Percentiles rank a stretch among this genome's conserved stretches.
Conservation (phyloP, 148 eudicot species). For the Beta vulgaris region DNA sequence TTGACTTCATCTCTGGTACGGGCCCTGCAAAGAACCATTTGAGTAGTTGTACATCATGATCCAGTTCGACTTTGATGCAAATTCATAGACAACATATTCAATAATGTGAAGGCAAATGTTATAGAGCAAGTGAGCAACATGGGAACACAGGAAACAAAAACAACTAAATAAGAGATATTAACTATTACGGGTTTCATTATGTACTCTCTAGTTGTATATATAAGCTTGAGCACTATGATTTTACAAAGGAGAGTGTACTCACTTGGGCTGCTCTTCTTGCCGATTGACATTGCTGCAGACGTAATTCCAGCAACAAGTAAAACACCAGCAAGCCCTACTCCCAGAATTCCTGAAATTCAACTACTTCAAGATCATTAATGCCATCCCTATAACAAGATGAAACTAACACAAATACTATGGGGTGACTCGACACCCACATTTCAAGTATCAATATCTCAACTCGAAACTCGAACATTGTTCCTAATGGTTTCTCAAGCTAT, state of each 20-base stretch:
- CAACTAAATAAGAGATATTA: not conserved
- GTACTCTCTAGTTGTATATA: not conserved
- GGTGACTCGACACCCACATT: not conserved
- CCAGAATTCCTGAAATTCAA: conserved; percentile 73
- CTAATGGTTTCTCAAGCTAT: not conserved
- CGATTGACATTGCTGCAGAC: conserved; percentile 62
- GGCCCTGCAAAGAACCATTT: conserved; percentile 39
- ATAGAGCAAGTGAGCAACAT: not conserved
- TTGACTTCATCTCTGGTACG: conserved; percentile 52
- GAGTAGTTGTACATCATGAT: not conserved
- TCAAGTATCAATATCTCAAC: not conserved
- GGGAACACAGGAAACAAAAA: not conserved
- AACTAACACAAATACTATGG: not conserved
- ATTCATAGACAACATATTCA: not conserved
- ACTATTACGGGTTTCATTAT: not conserved
- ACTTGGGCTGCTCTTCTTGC: conserved; percentile 60
- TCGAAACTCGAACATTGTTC: not conserved
- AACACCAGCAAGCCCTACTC: conserved; percentile 78
- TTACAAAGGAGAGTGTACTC: conserved; percentile 32
- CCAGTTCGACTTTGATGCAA: not conserved
- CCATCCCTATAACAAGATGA: not conserved
- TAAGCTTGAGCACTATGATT: not conserved
- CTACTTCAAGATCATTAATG: conserved; percentile 51
- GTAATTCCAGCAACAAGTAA: conserved; percentile 76
- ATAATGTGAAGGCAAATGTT: not conserved